phyloP scores from a whole-genome alignment of 306 rosid species.

The Herpetospermum pedunculosum region DNA sequence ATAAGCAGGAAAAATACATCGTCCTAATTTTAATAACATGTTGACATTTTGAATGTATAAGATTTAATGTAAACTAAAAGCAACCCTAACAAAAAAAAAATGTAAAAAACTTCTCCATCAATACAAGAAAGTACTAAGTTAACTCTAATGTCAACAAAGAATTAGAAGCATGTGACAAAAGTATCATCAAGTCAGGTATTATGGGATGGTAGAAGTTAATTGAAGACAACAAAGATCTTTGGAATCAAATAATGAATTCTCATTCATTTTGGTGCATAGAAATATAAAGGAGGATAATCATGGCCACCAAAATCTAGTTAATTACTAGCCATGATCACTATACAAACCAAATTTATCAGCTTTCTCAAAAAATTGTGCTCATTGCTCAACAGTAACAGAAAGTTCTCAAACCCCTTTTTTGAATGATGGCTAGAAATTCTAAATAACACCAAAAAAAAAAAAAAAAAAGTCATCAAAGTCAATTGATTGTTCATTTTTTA shows the following conservation, averaged over 20 bases:
- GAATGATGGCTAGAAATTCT: background rate
- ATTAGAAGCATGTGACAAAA: slow-evolving; percentile 7
- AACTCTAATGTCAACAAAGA: background rate
- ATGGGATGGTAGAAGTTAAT: background rate
- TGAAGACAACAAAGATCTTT: slow-evolving; percentile 7
- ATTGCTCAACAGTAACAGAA: background rate
- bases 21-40: background rate
- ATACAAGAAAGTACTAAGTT: background rate
- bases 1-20: background rate
- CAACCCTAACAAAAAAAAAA: background rate
- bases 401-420: background rate
- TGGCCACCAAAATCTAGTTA: background rate
- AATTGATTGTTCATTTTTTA: background rate
- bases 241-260: slow-evolving; percentile 1
- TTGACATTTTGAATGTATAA: background rate
- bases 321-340: background rate
- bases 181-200: background rate
- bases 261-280: background rate
- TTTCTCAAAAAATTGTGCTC: background rate
- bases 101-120: background rate
- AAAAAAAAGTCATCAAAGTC: background rate
- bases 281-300: background rate
- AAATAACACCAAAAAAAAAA: background rate
- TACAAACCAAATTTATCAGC: background rate
- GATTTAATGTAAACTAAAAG: background rate